These are phyloP conservation scores for Trichoderma cornu-damae DNA, from an alignment of 2,329 filamentous ascomycete genomes.

Conservation along the genomic window DNA sequence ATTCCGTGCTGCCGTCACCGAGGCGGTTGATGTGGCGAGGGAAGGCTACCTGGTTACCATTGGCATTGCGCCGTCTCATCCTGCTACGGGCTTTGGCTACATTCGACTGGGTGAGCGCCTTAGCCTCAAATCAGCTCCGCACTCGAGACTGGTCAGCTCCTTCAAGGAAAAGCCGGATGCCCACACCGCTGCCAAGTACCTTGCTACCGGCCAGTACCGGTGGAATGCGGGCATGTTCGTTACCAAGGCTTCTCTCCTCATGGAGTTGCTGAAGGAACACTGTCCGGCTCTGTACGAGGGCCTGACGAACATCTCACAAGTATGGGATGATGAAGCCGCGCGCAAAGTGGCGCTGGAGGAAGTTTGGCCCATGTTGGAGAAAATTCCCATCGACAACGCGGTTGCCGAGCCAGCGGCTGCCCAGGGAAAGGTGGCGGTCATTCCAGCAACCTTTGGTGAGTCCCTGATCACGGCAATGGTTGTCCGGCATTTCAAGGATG, in stretches of 20 bases:
- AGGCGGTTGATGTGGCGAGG: conserved; percentile 27
- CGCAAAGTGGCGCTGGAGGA: conserved; percentile 23
- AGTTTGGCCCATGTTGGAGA: conserved; percentile 26
- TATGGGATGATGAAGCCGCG: conserved; percentile 25
- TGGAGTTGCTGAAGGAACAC: conserved; percentile 26
- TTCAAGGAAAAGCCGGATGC: conserved; percentile 29
- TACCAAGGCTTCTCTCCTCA: conserved; percentile 26
- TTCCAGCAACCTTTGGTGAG: conserved; percentile 26
- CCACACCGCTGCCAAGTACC: conserved; percentile 27
- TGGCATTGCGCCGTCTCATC: conserved; percentile 27
- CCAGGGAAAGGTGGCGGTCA: conserved; percentile 26
- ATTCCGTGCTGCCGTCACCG: conserved; percentile 26
- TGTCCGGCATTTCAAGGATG: neutral
- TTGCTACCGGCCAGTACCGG: conserved; percentile 27
- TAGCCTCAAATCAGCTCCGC: conserved; percentile 21
- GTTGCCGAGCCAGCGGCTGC: conserved; percentile 28
- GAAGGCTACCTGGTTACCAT: conserved; percentile 27
- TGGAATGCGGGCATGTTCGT: conserved; percentile 30
- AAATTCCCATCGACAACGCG: conserved; percentile 27
- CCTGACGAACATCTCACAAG: conserved; percentile 24
- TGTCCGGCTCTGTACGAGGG: conserved; percentile 24
- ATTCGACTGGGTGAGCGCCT: conserved; percentile 26
- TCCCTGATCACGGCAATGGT: neutral
- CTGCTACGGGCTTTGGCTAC: conserved; percentile 28
- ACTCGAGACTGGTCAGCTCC: conserved; percentile 25